Evolutionary conservation across 495 filamentous ascomycete genomes (phyloP), one percentile per base, ranked within the genome.

Genomic region (Margaritispora aquatica): DNA sequence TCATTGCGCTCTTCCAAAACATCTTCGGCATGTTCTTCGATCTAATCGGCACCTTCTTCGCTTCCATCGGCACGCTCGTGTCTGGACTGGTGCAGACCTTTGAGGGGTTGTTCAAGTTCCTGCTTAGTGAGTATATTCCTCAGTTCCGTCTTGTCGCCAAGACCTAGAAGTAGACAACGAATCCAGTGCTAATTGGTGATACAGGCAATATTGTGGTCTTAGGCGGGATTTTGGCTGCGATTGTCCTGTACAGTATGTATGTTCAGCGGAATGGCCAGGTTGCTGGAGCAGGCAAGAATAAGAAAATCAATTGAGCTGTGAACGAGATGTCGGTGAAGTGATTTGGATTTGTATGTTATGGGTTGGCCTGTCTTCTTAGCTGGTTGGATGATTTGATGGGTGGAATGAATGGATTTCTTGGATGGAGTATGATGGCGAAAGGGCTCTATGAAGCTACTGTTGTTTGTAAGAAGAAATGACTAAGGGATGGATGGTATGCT

Each of bases 201-300:
- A 9, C 41, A 77, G 75, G 71, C 64, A 83, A 81, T 60, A 70
- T 82, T 62, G 66, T 80, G 34, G 73, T 84, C 54, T 69, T 84
- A 31, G 74, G 71, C 19, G 77, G 75, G 41, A 34, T 78, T 4
- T 68, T 79, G 5, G 74, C 75, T 17, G 71, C 58, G 11, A 73
- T 82, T 59, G 68, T 78, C 22, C 64, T 66, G 13, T 77, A 74
- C 31, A 54, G 71, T 34, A 57, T 71, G 10, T 77, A 77, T 51
- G 57, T 70, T 29, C 74, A 75, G 63, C 66, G 68, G 38, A 60
- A 63, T 58, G 70, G 70, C 9, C 27, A 51, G 11, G 52, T 31
- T 19, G 51, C 51, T 17, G 53, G 54, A 0, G 60, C 49, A 11
- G 34, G 26, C 15, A 44, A 44, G 38, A 34, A 26, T 4, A 63